Evolutionary conservation across 192 early-diverging fungal genomes (phyloP).

Genomic region (Entophlyctis luteolus): DNA sequence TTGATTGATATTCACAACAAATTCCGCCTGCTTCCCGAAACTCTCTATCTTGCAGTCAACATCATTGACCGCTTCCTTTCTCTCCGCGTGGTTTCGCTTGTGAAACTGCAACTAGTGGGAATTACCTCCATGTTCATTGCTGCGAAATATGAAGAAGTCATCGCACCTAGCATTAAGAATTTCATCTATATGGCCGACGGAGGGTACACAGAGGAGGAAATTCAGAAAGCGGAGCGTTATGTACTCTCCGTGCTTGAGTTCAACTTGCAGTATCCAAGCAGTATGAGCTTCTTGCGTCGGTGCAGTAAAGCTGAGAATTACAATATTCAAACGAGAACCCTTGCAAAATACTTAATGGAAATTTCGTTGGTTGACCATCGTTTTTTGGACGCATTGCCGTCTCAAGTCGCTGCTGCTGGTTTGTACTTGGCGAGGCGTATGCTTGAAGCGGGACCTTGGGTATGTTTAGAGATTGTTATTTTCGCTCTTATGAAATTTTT

Average conservation of each 20-base stretch:
- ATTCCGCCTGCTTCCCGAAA: constrained; percentile 89
- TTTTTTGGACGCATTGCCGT: constrained; percentile 68
- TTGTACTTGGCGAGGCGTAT: constrained; percentile 79
- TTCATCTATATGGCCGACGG: constrained; percentile 84
- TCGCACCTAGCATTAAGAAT: constrained; percentile 74
- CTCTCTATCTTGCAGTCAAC: constrained; percentile 89
- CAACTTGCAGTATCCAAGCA: constrained; percentile 80
- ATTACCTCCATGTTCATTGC: constrained; percentile 86
- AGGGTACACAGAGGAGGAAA: constrained; percentile 71
- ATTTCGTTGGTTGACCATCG: constrained; percentile 81
- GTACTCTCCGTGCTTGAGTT: constrained; percentile 84
- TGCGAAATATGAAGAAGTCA: constrained; percentile 92
- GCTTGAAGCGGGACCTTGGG: constrained; percentile 73
- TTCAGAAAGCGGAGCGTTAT: constrained; percentile 87
- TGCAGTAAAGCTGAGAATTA: constrained; percentile 85
- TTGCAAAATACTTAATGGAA: constrained; percentile 97
- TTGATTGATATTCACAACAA: constrained; percentile 86
- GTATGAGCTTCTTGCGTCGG: constrained; percentile 89
- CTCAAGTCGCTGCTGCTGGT: constrained; percentile 71
- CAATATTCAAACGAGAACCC: constrained; percentile 82
- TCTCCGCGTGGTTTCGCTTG: constrained; percentile 72
- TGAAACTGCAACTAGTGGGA: constrained; percentile 92
- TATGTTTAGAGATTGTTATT: constrained; percentile 29
- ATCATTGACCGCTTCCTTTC: constrained; percentile 94
- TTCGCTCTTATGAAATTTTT: constrained; percentile 13